Base-by-base conservation (phyloP, 352 stramenopile genomes). In the Globisporangium canariense region DNA sequence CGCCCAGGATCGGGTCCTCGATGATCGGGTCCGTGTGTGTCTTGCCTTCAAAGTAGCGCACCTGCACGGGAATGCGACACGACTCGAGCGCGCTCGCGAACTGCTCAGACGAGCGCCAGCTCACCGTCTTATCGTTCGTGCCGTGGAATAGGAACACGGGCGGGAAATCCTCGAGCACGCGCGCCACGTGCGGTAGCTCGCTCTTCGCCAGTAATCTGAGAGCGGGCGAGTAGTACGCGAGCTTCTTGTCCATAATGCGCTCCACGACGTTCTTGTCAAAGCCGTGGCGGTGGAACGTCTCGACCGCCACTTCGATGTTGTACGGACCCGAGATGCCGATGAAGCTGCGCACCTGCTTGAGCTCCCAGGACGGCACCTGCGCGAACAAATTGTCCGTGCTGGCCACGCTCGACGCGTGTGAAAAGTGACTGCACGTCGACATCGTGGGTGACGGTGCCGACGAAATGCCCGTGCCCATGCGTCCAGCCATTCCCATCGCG, bases 21-120 rank as follows among this genome's bases (percentile, higher is more conserved):
- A 98, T 86, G 66, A 98, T 98, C 25, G 91, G 88, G 74, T 98
- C 92, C 5, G 92, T 98, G 69, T 98, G 92, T 18, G 81, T 91
- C 83, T 93, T 97, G 61, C 72, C 74, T 20, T 82, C 61, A 52
- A 97, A 98, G 38, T 83, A 86, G 41, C 81, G 71, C 49, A 78
- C 75, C n/a, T 75, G 74, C 14, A 92, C 83, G 5, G 59, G 62
- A 8, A 86, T 61, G 4, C 65, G 71, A 51, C 79, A 83, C 8
- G 76, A 60, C 56, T 73, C 51, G 30, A 94, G 69, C 2, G 82
- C 75, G 5, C 70, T 38, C 13, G 77, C 75, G 43, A 92, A 74
- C 65, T 89, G 73, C 63, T 84, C 70, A 10, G 70, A 81, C 36
- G 77, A 86, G 47, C 75, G 71, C 73, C 80, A 87, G 56, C 62